These are phyloP conservation scores for Penicillium daleae DNA, from an alignment of 495 filamentous ascomycete genomes.

Conservation along the genomic window DNA sequence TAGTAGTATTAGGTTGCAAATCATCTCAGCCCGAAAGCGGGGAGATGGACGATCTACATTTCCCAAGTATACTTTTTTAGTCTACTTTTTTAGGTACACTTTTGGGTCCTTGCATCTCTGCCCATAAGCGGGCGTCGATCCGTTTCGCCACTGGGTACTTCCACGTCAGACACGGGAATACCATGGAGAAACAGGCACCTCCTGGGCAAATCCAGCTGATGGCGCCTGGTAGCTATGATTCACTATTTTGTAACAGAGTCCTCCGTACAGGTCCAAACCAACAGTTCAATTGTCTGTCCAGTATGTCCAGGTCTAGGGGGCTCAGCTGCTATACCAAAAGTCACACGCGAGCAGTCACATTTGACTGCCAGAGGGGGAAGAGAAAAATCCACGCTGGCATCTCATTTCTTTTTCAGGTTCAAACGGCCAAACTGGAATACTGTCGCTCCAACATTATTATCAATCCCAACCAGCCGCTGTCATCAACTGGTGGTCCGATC, in stretches of 20 bases:
- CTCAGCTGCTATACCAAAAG: not conserved
- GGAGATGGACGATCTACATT: not conserved
- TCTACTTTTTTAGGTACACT: too few relatives aligned
- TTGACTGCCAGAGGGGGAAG: not conserved
- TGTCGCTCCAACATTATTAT: not conserved
- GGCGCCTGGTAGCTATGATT: not conserved
- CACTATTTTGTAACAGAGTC: not conserved
- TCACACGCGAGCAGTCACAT: slow-evolving; percentile 33
- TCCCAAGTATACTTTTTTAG: not conserved
- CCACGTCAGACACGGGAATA: slow-evolving; percentile 20
- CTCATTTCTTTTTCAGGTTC: not conserved
- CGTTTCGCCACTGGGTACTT: slow-evolving; percentile 14
- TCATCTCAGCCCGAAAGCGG: not conserved
- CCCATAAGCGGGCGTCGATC: slow-evolving; percentile 12
- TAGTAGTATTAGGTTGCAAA: not conserved
- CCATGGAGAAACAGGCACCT: not conserved
- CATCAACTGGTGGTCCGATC: slow-evolving; percentile 20
- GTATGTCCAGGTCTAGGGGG: not conserved
- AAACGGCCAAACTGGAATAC: not conserved
- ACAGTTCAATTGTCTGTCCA: not conserved
- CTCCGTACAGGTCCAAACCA: not conserved
- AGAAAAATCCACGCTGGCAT: not conserved
- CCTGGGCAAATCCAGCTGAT: not conserved
- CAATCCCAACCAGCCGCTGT: not conserved
- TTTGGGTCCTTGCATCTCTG: not conserved